Evolutionary conservation across 495 filamentous ascomycete genomes (phyloP).

Genomic region (Penicillium longicatenatum): DNA sequence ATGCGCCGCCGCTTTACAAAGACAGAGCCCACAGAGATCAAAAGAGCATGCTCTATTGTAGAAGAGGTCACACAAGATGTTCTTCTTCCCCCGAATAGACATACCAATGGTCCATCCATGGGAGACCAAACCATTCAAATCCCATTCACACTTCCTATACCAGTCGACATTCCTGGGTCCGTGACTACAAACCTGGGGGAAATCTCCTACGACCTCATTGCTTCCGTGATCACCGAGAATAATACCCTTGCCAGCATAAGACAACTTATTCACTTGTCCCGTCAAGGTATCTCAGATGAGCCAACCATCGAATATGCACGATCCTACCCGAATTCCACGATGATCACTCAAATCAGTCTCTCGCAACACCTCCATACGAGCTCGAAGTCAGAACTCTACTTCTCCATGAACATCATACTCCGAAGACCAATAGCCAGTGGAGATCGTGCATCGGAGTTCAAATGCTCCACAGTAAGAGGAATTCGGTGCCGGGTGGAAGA

Average conservation of each 20-base stretch:
- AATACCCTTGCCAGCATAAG: neutral
- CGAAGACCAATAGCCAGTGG: constrained; percentile 1
- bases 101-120: neutral
- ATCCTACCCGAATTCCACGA: constrained; percentile 10
- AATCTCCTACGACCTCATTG: constrained; percentile 15
- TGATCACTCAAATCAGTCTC: constrained; percentile 13
- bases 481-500: constrained; percentile 21
- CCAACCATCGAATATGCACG: constrained; percentile 11
- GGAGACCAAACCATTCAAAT: constrained; percentile 1
- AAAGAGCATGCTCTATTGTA: neutral
- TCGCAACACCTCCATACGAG: constrained; percentile 3
- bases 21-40: constrained; percentile 4
- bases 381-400: constrained; percentile 1
- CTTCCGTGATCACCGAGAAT: neutral
- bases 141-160: constrained; percentile 12
- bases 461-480: constrained; percentile 10
- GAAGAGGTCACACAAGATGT: neutral
- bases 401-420: constrained; percentile 7
- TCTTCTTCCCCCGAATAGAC: constrained; percentile 1
- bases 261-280: constrained; percentile 8
- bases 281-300: constrained; percentile 9
- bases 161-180: constrained; percentile 7
- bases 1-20: neutral
- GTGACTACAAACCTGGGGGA: constrained; percentile 8
- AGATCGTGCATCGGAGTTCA: constrained; percentile 14